A percentile compares a stretch with the other conserved stretches of the same genome.
Evolutionary conservation across 1,284 basidiomycete species (phyloP).

Genomic region (Moniliophthora roreri): DNA sequence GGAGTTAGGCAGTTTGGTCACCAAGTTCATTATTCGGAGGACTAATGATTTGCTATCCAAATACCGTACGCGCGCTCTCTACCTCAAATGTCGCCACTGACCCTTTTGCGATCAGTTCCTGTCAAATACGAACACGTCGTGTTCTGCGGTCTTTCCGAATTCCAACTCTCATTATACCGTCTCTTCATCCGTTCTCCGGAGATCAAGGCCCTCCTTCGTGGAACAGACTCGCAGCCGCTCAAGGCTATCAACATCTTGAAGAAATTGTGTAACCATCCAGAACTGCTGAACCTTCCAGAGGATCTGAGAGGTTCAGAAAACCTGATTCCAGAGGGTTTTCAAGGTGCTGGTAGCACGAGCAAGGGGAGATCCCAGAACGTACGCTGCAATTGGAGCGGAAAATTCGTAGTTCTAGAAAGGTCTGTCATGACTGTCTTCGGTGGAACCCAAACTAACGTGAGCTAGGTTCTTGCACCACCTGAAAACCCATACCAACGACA

Average conservation of each 20-base stretch:
- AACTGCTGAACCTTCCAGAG: conserved; percentile 84
- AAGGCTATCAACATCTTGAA: conserved; percentile 97
- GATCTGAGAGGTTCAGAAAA: conserved; percentile 87
- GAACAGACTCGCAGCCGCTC: conserved; percentile 91
- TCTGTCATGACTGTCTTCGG: conserved; percentile 29
- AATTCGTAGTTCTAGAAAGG: conserved; percentile 94
- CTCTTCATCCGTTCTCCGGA: conserved; percentile 95
- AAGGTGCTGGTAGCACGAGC: conserved; percentile 47
- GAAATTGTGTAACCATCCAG: conserved; percentile 98
- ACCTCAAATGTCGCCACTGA: not conserved
- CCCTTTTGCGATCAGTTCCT: conserved; percentile 64
- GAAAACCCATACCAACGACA: conserved; percentile 83
- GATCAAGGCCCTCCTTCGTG: conserved; percentile 89
- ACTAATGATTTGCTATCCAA: conserved; percentile 98
- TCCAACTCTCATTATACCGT: conserved; percentile 89
- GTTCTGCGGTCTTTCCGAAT: conserved; percentile 88
- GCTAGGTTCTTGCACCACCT: conserved; percentile 87
- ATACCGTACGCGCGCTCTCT: conserved; percentile 67
- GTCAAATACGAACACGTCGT: conserved; percentile 99
- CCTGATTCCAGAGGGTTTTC: conserved; percentile 84
- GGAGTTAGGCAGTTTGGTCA: conserved; percentile 88
- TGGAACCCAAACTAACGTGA: conserved; percentile 1
- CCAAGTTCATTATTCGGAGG: conserved; percentile 95
- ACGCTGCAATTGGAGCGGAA: conserved; percentile 83
- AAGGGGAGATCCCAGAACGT: conserved; percentile 54